These are phyloP conservation scores for Xerocomellus amylosporus DNA, from an alignment of 768 basidiomycete species.

Conservation along the genomic window DNA sequence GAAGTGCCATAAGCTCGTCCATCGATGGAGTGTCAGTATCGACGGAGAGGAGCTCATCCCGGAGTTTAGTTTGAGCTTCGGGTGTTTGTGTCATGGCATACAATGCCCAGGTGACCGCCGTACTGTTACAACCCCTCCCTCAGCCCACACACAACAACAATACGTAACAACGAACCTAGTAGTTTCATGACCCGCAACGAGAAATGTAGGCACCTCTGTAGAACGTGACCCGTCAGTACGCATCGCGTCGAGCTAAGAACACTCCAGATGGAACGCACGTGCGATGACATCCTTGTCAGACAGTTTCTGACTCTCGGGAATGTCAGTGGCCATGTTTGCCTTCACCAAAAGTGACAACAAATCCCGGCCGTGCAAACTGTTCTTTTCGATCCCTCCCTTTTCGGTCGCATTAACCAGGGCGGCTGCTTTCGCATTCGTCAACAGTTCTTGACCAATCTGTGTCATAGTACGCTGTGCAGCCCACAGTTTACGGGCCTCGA, in stretches of 20 bases:
- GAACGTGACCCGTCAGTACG: neutral
- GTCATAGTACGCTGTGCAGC: conserved; percentile 42
- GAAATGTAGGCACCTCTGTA: conserved; percentile 59
- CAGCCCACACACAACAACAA: neutral
- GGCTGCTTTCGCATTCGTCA: conserved; percentile 48
- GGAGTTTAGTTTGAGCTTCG: conserved; percentile 51
- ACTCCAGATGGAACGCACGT: conserved; percentile 35
- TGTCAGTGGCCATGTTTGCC: conserved; percentile 63
- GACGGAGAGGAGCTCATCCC: conserved; percentile 53
- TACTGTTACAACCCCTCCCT: conserved; percentile 11
- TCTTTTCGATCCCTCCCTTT: conserved; percentile 33
- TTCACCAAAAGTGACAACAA: conserved; percentile 36
- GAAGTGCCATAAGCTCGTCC: conserved; percentile 63
- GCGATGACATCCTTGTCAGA: conserved; percentile 61
- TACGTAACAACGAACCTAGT: conserved; percentile 38
- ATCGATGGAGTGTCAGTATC: conserved; percentile 59
- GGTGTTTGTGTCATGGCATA: conserved; percentile 50
- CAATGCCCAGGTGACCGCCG: conserved; percentile 56
- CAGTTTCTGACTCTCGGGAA: conserved; percentile 52
- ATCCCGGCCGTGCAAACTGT: conserved; percentile 43
- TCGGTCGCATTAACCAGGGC: conserved; percentile 24
- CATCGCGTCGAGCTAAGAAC: neutral
- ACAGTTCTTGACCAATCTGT: conserved; percentile 48
- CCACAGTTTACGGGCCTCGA: conserved; percentile 12
- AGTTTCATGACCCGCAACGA: conserved; percentile 60